Base-by-base conservation (phyloP, 192 early-diverging fungal genomes). In the Coemansia sp. region DNA sequence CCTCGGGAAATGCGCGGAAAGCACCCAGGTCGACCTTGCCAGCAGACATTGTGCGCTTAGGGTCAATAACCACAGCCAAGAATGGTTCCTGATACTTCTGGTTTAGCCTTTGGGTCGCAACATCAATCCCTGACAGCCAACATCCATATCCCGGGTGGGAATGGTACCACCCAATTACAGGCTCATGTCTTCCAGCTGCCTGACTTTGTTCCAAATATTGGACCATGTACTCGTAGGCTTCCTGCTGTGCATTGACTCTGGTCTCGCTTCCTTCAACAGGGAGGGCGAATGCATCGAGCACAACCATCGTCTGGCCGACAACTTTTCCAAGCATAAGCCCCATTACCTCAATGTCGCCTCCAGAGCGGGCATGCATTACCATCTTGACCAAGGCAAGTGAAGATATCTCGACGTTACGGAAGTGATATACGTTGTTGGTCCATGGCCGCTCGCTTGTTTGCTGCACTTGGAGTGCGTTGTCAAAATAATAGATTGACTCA, bases 251-350 rank as follows among this genome's bases (percentile, higher is more conserved):
- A 72, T 92, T 99, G 25, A 98, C 97, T 39, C 96, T 83, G 7
- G 97, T 99, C 74, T 99, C 97, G 4, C 95, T 99, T 23, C 97
- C 95, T 75, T 99, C 97, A 7, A 99, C 97, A 8, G 97, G 97
- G 42, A 99, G 83, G 39, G 94, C 95, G 84, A 97, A 98, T 4
- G 94, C 91, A 64, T 99, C 97, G 90, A 99, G 92, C 25, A 99
- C 87, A 63, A 95, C 75, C 88, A 99, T 94, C 8, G 91, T 93
- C 62, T 90, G 86, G 58, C 89, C 94, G 12, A 82, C 63, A 26
- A 99, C 81, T 67, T 96, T 98, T 23, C 97, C 97, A 67, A 97
- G 94, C 94, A 99, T 94, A 37, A 95, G 74, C 2, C 97, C 97
- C 97, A 99, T 99, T 40, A 99, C 88, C 83, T 99, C 96, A 67